Evolutionary conservation across 2,329 filamentous ascomycete species (phyloP), one percentile per base, ranked within the genome.

Genomic region (Alternaria sp.): DNA sequence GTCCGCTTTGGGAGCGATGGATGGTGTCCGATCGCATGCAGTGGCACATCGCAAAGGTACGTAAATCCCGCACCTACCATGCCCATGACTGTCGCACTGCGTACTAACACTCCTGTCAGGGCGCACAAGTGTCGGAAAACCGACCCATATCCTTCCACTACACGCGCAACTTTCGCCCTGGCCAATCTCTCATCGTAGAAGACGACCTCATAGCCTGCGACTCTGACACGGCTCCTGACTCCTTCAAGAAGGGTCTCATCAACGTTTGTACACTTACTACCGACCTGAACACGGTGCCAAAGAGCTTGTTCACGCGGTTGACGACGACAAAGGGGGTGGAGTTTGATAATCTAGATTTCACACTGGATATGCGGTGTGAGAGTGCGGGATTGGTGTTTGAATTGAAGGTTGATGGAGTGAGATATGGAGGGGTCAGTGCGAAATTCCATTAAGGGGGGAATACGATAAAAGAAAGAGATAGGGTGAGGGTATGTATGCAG

Each of bases 1-100:
- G 88, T 66, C 90, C 90, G 6, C 76, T 93, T 24, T 93, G 90
- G 90, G 90, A 93, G 79, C 80, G 90, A 49, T 93, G 90, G 90
- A 93, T 93, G 90, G 91, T 94, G 7, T 88, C 86, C 46, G 90
- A 94, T 76, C 85, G 91, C 48, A 93, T 94, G 90, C 90, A 93
- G 78, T 94, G 91, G 91, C 91, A 93, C 77, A 92, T 93, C 74
- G 87, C 88, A 62, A 93, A 92, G 85, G 89, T 89, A 51, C 11
- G 14, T 4, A 11, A 30, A 30, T 11, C 8, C 1, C 68, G 18
- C 4, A 7, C n/a, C 5, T 18, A 24, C 18, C 26, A 22, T 20
- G 4, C 18, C 22, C 5, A 12, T 28, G 48, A 8, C 41, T 34
- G 11, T 41, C 9, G 1, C 11, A 20, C 24, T 2, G 20, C 30